These are phyloP conservation scores for Linnemannia zychae DNA, from an alignment of 192 early-diverging fungal species.

Conservation along the genomic window DNA sequence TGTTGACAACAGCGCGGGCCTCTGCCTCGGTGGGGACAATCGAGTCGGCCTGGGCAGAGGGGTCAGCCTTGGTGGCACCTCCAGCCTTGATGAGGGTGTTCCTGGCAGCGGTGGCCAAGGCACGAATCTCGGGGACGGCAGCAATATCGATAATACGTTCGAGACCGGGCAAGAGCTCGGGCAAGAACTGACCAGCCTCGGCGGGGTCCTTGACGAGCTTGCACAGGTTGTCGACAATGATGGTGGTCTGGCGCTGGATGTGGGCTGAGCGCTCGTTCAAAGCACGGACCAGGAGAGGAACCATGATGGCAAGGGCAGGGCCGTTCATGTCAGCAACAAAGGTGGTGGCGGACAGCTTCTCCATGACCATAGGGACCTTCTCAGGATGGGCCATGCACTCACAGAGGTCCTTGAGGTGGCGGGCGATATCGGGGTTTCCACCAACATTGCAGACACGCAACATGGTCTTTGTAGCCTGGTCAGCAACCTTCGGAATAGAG, in stretches of 20 bases:
- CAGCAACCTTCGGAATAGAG: slow-evolving; percentile 33
- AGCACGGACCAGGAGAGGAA: slow-evolving; percentile 79
- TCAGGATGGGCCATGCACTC: slow-evolving; percentile 82
- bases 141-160: slow-evolving; percentile 82
- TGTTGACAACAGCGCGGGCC: slow-evolving; percentile 64
- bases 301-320: slow-evolving; percentile 86
- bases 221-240: slow-evolving; percentile 93
- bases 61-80: slow-evolving; percentile 57
- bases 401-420: slow-evolving; percentile 80
- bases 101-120: slow-evolving; percentile 73
- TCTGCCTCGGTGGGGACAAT: slow-evolving; percentile 56
- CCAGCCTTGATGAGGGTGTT: slow-evolving; percentile 78
- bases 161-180: slow-evolving; percentile 80
- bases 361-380: slow-evolving; percentile 82
- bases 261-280: slow-evolving; percentile 75
- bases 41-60: slow-evolving; percentile 35
- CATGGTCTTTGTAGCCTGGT: slow-evolving; percentile 77
- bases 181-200: slow-evolving; percentile 86
- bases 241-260: slow-evolving; percentile 79
- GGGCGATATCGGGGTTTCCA: slow-evolving; percentile 85
- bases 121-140: slow-evolving; percentile 83
- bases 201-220: slow-evolving; percentile 87
- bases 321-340: slow-evolving; percentile 84
- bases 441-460: slow-evolving; percentile 74
- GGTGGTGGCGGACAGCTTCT: slow-evolving; percentile 84